These are phyloP conservation scores for Calonectria hawksworthii DNA, from an alignment of 2,329 filamentous ascomycete genomes.

Conservation along the genomic window DNA sequence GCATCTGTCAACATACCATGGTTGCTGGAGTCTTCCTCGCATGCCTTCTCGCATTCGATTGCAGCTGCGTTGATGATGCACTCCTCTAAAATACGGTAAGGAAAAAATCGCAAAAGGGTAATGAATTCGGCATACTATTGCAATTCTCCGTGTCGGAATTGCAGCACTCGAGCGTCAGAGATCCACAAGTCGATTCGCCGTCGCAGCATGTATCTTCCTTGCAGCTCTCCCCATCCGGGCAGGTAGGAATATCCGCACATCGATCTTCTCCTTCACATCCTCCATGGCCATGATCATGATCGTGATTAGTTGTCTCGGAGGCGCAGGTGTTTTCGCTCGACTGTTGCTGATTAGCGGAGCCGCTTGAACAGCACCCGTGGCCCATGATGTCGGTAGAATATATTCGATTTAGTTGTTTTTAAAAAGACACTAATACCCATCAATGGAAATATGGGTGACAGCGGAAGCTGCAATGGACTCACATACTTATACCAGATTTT, in stretches of 20 bases:
- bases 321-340: neutral
- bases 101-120: no score
- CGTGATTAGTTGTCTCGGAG: neutral
- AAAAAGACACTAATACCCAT: no score
- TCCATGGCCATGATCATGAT: neutral
- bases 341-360: neutral
- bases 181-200: neutral
- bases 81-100: neutral
- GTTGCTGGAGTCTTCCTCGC: neutral
- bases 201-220: neutral
- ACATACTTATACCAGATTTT: neutral
- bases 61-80: neutral
- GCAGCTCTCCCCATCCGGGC: neutral
- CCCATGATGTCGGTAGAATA: neutral
- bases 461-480: no score
- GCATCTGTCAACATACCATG: neutral
- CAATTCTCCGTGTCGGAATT: neutral
- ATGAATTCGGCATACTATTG: neutral
- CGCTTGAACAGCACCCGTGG: neutral
- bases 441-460: no score
- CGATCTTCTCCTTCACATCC: neutral
- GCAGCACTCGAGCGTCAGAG: neutral
- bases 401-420: neutral
- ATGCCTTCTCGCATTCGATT: neutral
- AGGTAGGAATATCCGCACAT: neutral